Evolutionary conservation across 2,329 filamentous ascomycete species (phyloP).

Genomic region (Fusarium clavum): DNA sequence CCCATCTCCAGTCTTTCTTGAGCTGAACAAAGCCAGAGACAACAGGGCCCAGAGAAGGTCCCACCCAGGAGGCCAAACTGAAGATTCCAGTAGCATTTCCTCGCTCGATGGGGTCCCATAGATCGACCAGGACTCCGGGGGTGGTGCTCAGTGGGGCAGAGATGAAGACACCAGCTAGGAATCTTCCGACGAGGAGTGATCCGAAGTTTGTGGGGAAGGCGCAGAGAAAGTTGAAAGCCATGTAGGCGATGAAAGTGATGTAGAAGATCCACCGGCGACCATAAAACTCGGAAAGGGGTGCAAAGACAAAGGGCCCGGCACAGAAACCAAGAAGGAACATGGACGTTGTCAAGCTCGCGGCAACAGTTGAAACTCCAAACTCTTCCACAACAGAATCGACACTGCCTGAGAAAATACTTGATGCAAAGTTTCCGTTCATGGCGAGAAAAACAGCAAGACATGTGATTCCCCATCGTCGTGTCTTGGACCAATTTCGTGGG

Average conservation of each 20-base stretch:
- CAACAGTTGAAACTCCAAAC: conserved; percentile 61
- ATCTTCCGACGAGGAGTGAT: conserved; percentile 64
- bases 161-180: conserved; percentile 67
- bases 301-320: conserved; percentile 68
- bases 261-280: conserved; percentile 66
- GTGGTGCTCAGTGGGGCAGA: conserved; percentile 61
- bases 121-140: conserved; percentile 64
- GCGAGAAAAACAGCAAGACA: conserved; percentile 59
- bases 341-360: conserved; percentile 62
- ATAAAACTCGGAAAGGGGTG: conserved; percentile 68
- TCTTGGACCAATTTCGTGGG: conserved; percentile 60
- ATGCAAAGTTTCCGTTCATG: conserved; percentile 66
- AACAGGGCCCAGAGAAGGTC: conserved; percentile 65
- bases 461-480: conserved; percentile 57
- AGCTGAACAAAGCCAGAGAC: conserved; percentile 68
- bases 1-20: conserved; percentile 66
- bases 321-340: conserved; percentile 68
- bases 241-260: conserved; percentile 60
- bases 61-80: conserved; percentile 64
- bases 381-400: conserved; percentile 46
- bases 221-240: conserved; percentile 65
- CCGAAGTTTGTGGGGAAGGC: conserved; percentile 67
- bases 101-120: conserved; percentile 64
- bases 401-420: conserved; percentile 51
- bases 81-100: conserved; percentile 67